A percentile compares a stretch with the other conserved stretches of the same genome.
These are phyloP conservation scores for Meyerozyma smithsonii DNA, from an alignment of 1,139 yeast species.

Conservation along the genomic window DNA sequence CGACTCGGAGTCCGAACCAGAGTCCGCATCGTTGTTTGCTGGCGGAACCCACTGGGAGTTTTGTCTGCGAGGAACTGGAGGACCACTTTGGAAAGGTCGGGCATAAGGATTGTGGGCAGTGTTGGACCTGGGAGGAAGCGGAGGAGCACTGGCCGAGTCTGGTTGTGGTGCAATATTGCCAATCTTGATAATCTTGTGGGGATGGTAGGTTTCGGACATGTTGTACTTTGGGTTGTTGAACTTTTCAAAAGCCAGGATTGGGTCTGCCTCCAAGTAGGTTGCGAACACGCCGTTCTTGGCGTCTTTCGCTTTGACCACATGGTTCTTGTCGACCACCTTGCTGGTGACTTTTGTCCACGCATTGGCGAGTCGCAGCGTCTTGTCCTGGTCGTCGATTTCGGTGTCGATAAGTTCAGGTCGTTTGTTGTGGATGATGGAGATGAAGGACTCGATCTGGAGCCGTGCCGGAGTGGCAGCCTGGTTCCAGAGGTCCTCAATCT, in stretches of 20 bases:
- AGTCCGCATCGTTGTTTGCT: neutral
- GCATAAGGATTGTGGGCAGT: conserved; percentile 10
- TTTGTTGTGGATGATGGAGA: conserved; percentile 24
- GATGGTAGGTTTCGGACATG: conserved; percentile 28
- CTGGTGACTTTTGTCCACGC: conserved; percentile 25
- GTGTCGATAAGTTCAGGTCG: conserved; percentile 28
- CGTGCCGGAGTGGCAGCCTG: conserved; percentile 24
- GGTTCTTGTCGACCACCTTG: conserved; percentile 21
- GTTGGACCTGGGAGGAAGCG: conserved; percentile 30
- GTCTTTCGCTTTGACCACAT: conserved; percentile 25
- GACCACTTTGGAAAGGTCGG: neutral
- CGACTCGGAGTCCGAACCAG: neutral
- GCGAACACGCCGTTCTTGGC: conserved; percentile 28
- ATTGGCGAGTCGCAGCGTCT: conserved; percentile 20
- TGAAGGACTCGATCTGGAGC: conserved; percentile 34
- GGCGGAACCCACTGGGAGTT: neutral
- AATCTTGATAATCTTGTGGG: conserved; percentile 18
- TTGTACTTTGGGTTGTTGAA: conserved; percentile 26
- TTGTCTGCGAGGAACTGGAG: conserved; percentile 5
- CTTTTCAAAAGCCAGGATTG: conserved; percentile 26
- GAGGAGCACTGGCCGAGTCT: conserved; percentile 14
- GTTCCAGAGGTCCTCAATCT: conserved; percentile 34
- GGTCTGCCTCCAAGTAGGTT: conserved; percentile 30
- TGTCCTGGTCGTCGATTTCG: conserved; percentile 29
- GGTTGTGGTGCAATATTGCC: conserved; percentile 16